phyloP scores from a whole-genome alignment of 164 flowering plant species.

The Taxillus chinensis region DNA sequence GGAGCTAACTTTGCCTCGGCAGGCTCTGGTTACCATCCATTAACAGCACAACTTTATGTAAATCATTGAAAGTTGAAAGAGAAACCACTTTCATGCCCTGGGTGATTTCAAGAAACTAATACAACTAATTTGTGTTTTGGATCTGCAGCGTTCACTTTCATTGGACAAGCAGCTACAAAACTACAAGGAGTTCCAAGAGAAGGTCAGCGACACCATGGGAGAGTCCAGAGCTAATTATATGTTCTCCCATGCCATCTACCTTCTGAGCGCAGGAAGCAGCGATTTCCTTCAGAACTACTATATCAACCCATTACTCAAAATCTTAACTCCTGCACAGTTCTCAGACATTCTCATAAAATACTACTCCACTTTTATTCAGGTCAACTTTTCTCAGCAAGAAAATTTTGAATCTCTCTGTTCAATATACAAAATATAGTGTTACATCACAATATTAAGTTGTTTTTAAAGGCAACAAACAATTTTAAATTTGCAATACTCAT shows the following conservation, averaged over 20 bases:
- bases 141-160: constrained; percentile 47
- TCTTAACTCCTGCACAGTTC: constrained; percentile 50
- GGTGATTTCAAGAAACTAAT: too few species aligned
- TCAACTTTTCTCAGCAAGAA: constrained; percentile 4
- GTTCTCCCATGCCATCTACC: constrained; percentile 53
- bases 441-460: too few species aligned
- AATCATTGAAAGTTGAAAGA: neutral
- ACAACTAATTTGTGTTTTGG: neutral
- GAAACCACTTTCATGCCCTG: too few species aligned
- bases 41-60: constrained; percentile 67
- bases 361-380: constrained; percentile 59
- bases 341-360: constrained; percentile 54
- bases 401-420: too few species aligned
- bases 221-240: constrained; percentile 35
- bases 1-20: constrained; percentile 94
- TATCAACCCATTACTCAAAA: constrained; percentile 44
- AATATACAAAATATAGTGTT: too few species aligned
- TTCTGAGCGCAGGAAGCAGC: constrained; percentile 82
- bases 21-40: constrained; percentile 66
- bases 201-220: constrained; percentile 47
- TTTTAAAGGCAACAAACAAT: too few species aligned
- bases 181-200: constrained; percentile 64
- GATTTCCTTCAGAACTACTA: constrained; percentile 77
- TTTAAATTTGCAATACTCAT: too few species aligned
- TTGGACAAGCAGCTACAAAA: constrained; percentile 54